phyloP scores from a whole-genome alignment of 768 basidiomycete genomes.

The Boletus vermiculosoides region DNA sequence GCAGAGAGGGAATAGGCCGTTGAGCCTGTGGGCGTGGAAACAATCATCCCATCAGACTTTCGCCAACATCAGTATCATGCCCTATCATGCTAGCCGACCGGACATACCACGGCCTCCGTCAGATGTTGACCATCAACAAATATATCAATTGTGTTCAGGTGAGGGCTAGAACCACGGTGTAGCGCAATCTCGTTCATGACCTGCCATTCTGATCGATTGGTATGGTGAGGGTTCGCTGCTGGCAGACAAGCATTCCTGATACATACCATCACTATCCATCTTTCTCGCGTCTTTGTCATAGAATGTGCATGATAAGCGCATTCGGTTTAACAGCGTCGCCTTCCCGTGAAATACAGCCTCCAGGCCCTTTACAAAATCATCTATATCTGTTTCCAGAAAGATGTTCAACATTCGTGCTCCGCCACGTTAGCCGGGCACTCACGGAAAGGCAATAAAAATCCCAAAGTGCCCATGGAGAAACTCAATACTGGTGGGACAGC shows the following conservation, averaged over 20 bases:
- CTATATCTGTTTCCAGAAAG: conserved; percentile 61
- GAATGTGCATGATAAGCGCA: conserved; percentile 85
- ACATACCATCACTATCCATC: conserved; percentile 61
- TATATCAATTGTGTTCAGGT: conserved; percentile 90
- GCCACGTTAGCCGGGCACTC: conserved; percentile 31
- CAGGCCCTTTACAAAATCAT: conserved; percentile 78
- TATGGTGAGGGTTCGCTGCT: not conserved
- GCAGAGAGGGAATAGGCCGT: conserved; percentile 96
- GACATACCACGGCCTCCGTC: conserved; percentile 89
- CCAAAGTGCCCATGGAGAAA: conserved; percentile 76
- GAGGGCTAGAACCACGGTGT: conserved; percentile 88
- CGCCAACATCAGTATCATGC: conserved; percentile 13
- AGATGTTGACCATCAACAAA: conserved; percentile 93
- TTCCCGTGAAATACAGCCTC: conserved; percentile 77
- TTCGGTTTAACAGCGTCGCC: conserved; percentile 80
- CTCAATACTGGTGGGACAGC: conserved; percentile 84
- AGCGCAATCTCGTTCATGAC: conserved; percentile 97
- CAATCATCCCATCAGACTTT: conserved; percentile 90
- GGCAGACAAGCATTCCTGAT: not conserved
- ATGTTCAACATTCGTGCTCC: not conserved
- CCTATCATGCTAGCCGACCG: conserved; percentile 4
- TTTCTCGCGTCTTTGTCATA: conserved; percentile 58
- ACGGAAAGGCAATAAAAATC: conserved; percentile 94
- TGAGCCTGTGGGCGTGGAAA: conserved; percentile 95
- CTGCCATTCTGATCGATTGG: conserved; percentile 67